phyloP scores from a whole-genome alignment of 2,329 filamentous ascomycete species.

The Cadophora sp. region DNA sequence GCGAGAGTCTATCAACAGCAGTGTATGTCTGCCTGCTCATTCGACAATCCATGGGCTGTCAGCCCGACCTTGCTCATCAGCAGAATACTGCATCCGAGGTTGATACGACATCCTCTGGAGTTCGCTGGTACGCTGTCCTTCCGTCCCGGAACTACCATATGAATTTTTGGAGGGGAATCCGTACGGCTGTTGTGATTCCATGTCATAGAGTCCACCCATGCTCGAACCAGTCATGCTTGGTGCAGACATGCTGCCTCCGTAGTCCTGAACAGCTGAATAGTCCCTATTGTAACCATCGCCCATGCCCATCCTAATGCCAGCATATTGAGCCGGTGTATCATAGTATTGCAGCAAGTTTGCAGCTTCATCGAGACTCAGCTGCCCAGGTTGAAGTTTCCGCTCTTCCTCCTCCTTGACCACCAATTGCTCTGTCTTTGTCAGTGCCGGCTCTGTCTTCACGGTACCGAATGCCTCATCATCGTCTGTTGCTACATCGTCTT shows the following conservation, averaged over 20 bases:
- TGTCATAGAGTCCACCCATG: slow-evolving; percentile 17
- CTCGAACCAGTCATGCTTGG: slow-evolving; percentile 8
- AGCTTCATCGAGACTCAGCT: slow-evolving; percentile 29
- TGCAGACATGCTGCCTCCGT: slow-evolving; percentile 17
- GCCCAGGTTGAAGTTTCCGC: slow-evolving; percentile 11
- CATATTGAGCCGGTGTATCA: slow-evolving; percentile 25
- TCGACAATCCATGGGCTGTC: slow-evolving; percentile 36
- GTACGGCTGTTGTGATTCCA: slow-evolving; percentile 23
- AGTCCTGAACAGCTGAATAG: slow-evolving; percentile 13
- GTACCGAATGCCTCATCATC: slow-evolving; percentile 34
- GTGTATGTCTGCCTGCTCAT: slow-evolving; percentile 1
- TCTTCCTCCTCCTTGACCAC: slow-evolving; percentile 33
- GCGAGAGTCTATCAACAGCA: not conserved
- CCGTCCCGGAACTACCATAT: slow-evolving; percentile 11
- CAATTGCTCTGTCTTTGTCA: slow-evolving; percentile 23
- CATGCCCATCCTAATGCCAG: not conserved
- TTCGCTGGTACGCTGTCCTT: slow-evolving; percentile 16
- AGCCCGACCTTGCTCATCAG: slow-evolving; percentile 25
- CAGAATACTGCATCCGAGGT: slow-evolving; percentile 15
- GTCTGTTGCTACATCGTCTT: slow-evolving; percentile 33
- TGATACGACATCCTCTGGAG: slow-evolving; percentile 20
- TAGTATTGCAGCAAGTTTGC: slow-evolving; percentile 36
- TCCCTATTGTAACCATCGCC: slow-evolving; percentile 3
- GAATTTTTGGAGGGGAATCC: slow-evolving; percentile 10
- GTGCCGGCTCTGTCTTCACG: slow-evolving; percentile 29